Conservation (phyloP, 495 filamentous ascomycete species). For the Tuber umbilicatum region DNA sequence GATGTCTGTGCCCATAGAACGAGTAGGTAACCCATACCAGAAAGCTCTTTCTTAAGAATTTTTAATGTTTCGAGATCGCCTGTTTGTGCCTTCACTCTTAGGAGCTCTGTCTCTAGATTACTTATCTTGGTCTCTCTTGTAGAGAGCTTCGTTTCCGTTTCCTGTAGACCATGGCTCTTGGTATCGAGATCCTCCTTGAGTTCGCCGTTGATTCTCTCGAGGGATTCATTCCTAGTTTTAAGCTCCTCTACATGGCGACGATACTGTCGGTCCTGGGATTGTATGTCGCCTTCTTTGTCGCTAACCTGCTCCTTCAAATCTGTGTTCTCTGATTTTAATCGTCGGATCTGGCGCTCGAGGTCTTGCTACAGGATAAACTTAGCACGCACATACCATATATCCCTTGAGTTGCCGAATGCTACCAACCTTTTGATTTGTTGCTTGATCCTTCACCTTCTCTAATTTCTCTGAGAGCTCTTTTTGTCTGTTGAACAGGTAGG, state of each 20-base stretch:
- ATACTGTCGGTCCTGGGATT: conserved; percentile 62
- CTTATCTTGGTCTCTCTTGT: conserved; percentile 64
- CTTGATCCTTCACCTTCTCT: conserved; percentile 60
- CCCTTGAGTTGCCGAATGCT: background rate
- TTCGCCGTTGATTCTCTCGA: conserved; percentile 63
- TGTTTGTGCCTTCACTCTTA: conserved; percentile 72
- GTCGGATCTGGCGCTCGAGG: conserved; percentile 65
- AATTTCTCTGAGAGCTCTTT: conserved; percentile 66
- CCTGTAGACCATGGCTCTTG: conserved; percentile 57
- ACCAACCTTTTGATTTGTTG: conserved; percentile 56
- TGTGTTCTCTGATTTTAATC: conserved; percentile 64
- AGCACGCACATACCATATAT: background rate
- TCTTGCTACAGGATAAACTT: conserved; percentile 38
- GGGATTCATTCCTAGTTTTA: conserved; percentile 59
- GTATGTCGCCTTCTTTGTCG: conserved; percentile 63
- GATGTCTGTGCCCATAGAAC: background rate
- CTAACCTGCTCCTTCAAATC: conserved; percentile 68
- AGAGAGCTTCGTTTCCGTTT: conserved; percentile 59
- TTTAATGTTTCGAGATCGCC: conserved; percentile 75
- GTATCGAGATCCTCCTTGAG: conserved; percentile 62
- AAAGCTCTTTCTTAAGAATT: conserved; percentile 77
- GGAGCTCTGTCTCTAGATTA: conserved; percentile 70
- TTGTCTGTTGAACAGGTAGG: conserved; percentile 61
- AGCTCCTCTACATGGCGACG: conserved; percentile 65
- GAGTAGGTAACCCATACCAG: conserved; percentile 31